These are phyloP conservation scores for Nakaseomyces nivariensis DNA, from an alignment of 1,139 yeast genomes.

Conservation along the genomic window DNA sequence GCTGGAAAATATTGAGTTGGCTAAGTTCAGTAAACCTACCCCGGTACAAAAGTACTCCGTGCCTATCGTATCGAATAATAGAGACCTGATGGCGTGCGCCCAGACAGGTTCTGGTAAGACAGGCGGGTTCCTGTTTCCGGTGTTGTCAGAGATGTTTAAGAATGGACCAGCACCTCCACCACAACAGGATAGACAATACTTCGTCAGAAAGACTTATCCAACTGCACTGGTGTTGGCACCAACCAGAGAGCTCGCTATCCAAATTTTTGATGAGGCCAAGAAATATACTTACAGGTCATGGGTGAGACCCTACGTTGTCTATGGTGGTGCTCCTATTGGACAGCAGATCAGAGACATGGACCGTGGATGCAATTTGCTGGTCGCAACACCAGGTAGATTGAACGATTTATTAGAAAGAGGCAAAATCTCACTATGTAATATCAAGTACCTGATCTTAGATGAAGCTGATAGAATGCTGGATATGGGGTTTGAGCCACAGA, in stretches of 20 bases:
- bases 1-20: slow-evolving; percentile 73
- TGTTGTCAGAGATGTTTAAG: slow-evolving; percentile 76
- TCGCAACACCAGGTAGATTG: slow-evolving; percentile 98
- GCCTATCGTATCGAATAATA: slow-evolving; percentile 87
- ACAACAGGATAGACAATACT: slow-evolving; percentile 29
- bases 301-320: slow-evolving; percentile 93
- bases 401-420: slow-evolving; percentile 93
- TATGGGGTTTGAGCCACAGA: slow-evolving; percentile 99
- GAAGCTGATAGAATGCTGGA: slow-evolving; percentile 99
- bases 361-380: slow-evolving; percentile 88
- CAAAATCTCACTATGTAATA: slow-evolving; percentile 73
- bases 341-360: slow-evolving; percentile 78
- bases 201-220: slow-evolving; percentile 76
- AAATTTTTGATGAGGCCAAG: slow-evolving; percentile 88
- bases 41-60: slow-evolving; percentile 98
- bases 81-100: slow-evolving; percentile 99
- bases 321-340: slow-evolving; percentile 95
- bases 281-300: slow-evolving; percentile 96
- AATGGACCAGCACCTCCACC: slow-evolving; percentile 71
- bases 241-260: slow-evolving; percentile 95
- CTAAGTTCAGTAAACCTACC: slow-evolving; percentile 88
- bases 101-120: slow-evolving; percentile 99
- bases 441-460: slow-evolving; percentile 86
- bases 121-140: slow-evolving; percentile 98
- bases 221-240: slow-evolving; percentile 93